These are phyloP conservation scores for Hexamita inflata DNA, from an alignment of 208 protist genomes.

Conservation along the genomic window DNA sequence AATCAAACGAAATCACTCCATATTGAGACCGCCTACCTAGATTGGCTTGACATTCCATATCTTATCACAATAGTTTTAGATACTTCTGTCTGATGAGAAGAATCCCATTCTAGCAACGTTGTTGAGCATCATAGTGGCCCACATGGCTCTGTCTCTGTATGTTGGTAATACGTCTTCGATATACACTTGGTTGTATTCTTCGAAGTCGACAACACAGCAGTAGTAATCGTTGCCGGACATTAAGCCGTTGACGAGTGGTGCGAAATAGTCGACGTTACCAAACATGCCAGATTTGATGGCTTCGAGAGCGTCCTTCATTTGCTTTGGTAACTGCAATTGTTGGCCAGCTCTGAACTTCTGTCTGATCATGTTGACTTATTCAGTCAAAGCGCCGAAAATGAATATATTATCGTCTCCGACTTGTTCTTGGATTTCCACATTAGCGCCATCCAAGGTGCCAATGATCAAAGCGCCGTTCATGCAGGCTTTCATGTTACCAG, in stretches of 20 bases:
- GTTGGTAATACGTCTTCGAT: constrained; percentile 44
- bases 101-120: constrained; percentile 45
- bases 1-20: no score
- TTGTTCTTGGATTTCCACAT: constrained; percentile 63
- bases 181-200: constrained; percentile 45
- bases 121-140: constrained; percentile 48
- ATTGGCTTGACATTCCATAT: constrained; percentile 57
- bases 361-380: constrained; percentile 44
- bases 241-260: constrained; percentile 46
- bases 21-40: no score
- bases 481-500: constrained; percentile 67
- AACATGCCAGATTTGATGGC: constrained; percentile 52
- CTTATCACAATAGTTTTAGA: constrained; percentile 58
- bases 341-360: constrained; percentile 19
- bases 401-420: constrained; percentile 62
- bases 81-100: constrained; percentile 59
- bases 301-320: constrained; percentile 43
- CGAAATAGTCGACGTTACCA: constrained; percentile 46
- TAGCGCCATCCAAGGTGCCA: constrained; percentile 67
- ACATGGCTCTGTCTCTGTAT: constrained; percentile 46
- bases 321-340: constrained; percentile 18
- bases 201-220: constrained; percentile 53
- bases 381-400: constrained; percentile 53
- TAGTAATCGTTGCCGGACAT: constrained; percentile 48
- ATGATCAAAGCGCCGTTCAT: constrained; percentile 63